phyloP scores from a whole-genome alignment of 2,329 filamentous ascomycete genomes.

The Herpomyces periplanetae region DNA sequence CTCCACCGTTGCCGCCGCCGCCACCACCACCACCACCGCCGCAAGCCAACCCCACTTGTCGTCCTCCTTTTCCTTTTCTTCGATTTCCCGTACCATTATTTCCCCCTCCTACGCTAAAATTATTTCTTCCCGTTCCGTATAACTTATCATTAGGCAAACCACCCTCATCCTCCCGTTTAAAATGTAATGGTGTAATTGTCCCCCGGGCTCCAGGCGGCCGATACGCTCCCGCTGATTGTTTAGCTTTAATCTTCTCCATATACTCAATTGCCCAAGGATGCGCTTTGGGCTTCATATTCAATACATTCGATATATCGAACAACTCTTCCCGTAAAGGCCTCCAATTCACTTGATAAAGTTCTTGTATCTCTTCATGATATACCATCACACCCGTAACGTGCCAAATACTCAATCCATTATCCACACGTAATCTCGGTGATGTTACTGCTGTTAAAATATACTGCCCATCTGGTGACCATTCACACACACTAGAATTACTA shows the following conservation, averaged over 20 bases:
- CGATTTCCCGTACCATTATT: slow-evolving; percentile 42
- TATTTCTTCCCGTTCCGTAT: too few relatives aligned
- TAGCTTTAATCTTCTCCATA: slow-evolving; percentile 56
- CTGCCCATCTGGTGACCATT: slow-evolving; percentile 83
- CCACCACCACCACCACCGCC: slow-evolving; percentile 23
- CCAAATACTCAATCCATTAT: slow-evolving; percentile 86
- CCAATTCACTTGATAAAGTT: slow-evolving; percentile 64
- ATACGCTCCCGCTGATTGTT: slow-evolving; percentile 87
- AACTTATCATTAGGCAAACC: too few relatives aligned
- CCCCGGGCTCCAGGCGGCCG: slow-evolving; percentile 74
- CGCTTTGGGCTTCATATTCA: slow-evolving; percentile 30
- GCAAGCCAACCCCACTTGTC: slow-evolving; percentile 30
- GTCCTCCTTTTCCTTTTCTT: too few relatives aligned
- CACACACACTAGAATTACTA: slow-evolving; percentile 74
- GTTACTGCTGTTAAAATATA: slow-evolving; percentile 94
- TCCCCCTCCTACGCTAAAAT: slow-evolving; percentile 21
- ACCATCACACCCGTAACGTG: slow-evolving; percentile 56
- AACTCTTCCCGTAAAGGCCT: slow-evolving; percentile 25
- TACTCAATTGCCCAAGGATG: slow-evolving; percentile 51
- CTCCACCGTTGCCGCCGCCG: slow-evolving; percentile 17
- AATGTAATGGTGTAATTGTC: slow-evolving; percentile 51
- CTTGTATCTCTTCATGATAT: slow-evolving; percentile 80
- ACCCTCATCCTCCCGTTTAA: slow-evolving; percentile 89
- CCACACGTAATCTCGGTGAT: slow-evolving; percentile 65
- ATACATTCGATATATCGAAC: slow-evolving; percentile 23